Base-by-base conservation (phyloP, 2,329 filamentous ascomycete species). In the Gnomoniopsis sp. region DNA sequence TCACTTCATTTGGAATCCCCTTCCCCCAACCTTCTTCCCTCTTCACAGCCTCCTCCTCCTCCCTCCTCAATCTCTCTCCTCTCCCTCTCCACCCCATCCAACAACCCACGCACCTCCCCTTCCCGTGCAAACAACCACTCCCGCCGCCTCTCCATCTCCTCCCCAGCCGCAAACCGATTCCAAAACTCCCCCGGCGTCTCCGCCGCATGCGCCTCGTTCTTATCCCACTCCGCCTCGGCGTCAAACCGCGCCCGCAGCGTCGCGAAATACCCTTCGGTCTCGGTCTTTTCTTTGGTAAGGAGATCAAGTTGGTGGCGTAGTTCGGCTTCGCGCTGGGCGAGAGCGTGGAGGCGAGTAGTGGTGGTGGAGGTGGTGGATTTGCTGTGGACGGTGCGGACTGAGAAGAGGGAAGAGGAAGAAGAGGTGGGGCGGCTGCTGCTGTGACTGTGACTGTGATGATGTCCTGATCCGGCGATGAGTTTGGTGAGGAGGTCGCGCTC, bases 31-130 rank as follows among this genome's bases (percentile, higher is more conserved):
- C 36, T 21, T 26, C 12, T 30, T n/a, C 7, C 51, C n/a, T 26
- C 1, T 56, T 52, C 12, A 36, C 55, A 61, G 36, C n/a, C 58
- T 57, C 49, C 30, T 61, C 57, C 44, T 61, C 59, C 26, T 38
- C 54, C 53, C 52, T 59, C 59, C 15, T 61, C 56, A 7, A 55
- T 50, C 47, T 52, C 36, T 8, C 26, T 30, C 52, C 55, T 61
- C 19, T 61, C 56, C 3, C 53, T 51, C 49, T 53, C 41, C 14
- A 61, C 33, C 30, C 36, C 48, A 6, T 53, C 49, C 22, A 61
- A 36, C 38, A 56, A 56, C 1, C 56, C 57, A 19, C 49, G 26
- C 30, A 61, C 12, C 36, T 56, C 59, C 4, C 26, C 57, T 53
- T 61, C 59, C 44, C 46, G 43, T 3, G 52, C 44, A 14, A 52